Evolutionary conservation across 2,329 filamentous ascomycete species (phyloP).

Genomic region (Cladophialophora immunda): DNA sequence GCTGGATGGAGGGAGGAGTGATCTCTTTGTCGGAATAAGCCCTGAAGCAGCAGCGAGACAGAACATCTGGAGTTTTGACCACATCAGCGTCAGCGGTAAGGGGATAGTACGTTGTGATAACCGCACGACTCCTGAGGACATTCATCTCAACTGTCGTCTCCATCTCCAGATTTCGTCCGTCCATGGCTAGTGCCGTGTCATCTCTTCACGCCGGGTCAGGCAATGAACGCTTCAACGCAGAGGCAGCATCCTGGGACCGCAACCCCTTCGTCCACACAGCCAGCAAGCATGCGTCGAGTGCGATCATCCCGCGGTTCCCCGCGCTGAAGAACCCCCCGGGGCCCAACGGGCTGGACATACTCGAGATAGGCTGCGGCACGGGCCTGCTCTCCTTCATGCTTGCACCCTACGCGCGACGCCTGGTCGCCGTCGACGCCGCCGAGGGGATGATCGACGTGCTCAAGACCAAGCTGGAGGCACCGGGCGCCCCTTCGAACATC

Average conservation of each 20-base stretch:
- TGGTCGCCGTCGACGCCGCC: constrained; percentile 64
- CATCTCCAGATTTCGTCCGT: neutral
- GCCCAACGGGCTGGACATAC: constrained; percentile 53
- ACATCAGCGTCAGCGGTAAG: too few relatives aligned
- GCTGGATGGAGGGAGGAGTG: too few relatives aligned
- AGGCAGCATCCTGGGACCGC: constrained; percentile 64
- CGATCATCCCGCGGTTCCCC: constrained; percentile 54
- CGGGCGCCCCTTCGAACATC: constrained; percentile 52
- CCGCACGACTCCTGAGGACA: too few relatives aligned
- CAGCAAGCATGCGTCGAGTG: constrained; percentile 55
- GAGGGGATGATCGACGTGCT: constrained; percentile 65
- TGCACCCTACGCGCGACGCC: constrained; percentile 56
- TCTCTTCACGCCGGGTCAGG: constrained; percentile 31
- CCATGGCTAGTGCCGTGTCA: constrained; percentile 37
- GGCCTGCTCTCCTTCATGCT: constrained; percentile 62
- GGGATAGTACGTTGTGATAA: too few relatives aligned
- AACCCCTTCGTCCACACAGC: constrained; percentile 61
- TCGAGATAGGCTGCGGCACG: constrained; percentile 67
- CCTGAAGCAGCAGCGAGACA: too few relatives aligned
- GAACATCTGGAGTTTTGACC: too few relatives aligned
- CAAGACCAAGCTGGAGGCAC: constrained; percentile 51
- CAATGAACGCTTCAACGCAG: constrained; percentile 63
- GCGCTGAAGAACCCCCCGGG: constrained; percentile 40
- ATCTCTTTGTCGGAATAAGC: too few relatives aligned
- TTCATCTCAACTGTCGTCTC: too few relatives aligned